Evolutionary conservation across 306 rosid genomes (phyloP).

Genomic region (Trifolium pratense): DNA sequence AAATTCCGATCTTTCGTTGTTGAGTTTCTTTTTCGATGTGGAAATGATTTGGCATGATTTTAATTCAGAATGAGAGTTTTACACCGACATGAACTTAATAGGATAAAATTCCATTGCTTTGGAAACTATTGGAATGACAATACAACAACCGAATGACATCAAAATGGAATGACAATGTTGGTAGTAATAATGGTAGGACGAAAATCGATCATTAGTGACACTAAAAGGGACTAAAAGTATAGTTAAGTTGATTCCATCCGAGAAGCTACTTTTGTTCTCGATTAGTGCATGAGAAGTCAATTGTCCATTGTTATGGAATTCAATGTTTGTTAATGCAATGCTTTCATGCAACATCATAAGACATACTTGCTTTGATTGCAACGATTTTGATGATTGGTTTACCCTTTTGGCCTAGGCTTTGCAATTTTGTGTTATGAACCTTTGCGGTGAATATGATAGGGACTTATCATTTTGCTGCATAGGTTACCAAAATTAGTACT

Average conservation of each 20-base stretch:
- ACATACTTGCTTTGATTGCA: slow-evolving; percentile 17
- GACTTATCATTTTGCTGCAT: background rate
- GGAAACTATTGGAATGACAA: slow-evolving; percentile 15
- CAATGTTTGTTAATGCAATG: slow-evolving; percentile 18
- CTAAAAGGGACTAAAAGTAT: background rate
- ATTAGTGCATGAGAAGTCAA: background rate
- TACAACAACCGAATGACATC: background rate
- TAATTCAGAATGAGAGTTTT: background rate
- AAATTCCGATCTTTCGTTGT: background rate
- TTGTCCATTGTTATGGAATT: background rate
- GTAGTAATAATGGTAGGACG: background rate
- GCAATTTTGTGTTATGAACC: background rate
- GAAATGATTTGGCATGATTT: background rate
- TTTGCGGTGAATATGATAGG: background rate
- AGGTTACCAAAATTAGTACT: background rate
- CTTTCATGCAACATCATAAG: slow-evolving; percentile 13
- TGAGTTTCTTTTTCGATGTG: background rate
- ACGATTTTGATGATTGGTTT: slow-evolving; percentile 21
- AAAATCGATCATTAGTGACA: background rate
- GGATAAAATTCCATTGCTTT: background rate
- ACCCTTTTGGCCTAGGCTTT: background rate
- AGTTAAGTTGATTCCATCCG: slow-evolving; percentile 3
- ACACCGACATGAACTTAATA: slow-evolving; percentile 16
- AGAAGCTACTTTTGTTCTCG: background rate
- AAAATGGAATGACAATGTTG: slow-evolving; percentile 1